phyloP scores from a whole-genome alignment of 768 basidiomycete genomes.

The Tricholoma matsutake region DNA sequence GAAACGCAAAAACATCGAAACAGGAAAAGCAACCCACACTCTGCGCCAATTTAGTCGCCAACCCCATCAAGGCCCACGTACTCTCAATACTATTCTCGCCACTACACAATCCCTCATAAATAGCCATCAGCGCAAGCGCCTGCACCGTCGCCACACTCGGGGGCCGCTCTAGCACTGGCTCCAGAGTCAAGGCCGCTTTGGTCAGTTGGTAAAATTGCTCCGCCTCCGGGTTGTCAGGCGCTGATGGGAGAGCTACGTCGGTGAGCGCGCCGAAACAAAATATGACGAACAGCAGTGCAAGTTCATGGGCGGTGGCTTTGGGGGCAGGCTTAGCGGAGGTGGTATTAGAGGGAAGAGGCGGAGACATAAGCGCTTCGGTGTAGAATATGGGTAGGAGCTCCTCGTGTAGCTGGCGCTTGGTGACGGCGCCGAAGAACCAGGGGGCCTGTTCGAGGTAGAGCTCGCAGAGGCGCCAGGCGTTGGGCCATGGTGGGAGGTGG shows the following conservation, averaged over 20 bases:
- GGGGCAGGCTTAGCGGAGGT: slow-evolving; percentile 1
- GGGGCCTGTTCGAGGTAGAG: slow-evolving; percentile 76
- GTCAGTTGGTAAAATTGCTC: slow-evolving; percentile 58
- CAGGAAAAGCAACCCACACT: slow-evolving; percentile 42
- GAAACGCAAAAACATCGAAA: slow-evolving; percentile 1
- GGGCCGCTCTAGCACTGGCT: slow-evolving; percentile 67
- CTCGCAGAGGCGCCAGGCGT: slow-evolving; percentile 56
- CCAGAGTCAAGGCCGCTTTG: slow-evolving; percentile 61
- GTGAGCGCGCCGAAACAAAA: slow-evolving; percentile 62
- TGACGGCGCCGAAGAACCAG: slow-evolving; percentile 78
- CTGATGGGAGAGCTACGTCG: slow-evolving; percentile 48
- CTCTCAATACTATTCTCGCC: slow-evolving; percentile 69
- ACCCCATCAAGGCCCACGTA: slow-evolving; percentile 64
- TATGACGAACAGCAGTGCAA: slow-evolving; percentile 59
- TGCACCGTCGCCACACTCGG: slow-evolving; percentile 73
- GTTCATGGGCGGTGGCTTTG: slow-evolving; percentile 47
- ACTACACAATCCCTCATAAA: slow-evolving; percentile 65
- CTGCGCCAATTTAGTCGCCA: slow-evolving; percentile 64
- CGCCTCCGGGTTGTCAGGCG: slow-evolving; percentile 50
- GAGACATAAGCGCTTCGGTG: slow-evolving; percentile 36
- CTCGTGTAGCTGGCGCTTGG: slow-evolving; percentile 57
- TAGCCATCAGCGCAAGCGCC: slow-evolving; percentile 61
- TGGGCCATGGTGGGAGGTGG: slow-evolving; percentile 57
- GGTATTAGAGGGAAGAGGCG: slow-evolving; percentile 5
- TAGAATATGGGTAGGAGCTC: slow-evolving; percentile 69